phyloP scores from a whole-genome alignment of 768 basidiomycete genomes.

The Crepidotus variabilis region DNA sequence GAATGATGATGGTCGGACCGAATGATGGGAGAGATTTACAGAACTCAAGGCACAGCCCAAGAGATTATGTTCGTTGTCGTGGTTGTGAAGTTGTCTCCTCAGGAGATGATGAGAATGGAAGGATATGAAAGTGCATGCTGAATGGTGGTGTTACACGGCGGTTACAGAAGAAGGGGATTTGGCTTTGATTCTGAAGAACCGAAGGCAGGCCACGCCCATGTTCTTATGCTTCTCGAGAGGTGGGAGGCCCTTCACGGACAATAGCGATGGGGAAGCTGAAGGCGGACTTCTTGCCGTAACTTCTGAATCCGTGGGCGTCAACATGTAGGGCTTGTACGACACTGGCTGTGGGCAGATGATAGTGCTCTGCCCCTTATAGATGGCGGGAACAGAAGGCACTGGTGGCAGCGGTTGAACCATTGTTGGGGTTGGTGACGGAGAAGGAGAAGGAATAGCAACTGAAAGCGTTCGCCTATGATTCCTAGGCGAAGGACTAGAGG shows the following conservation, averaged over 20 bases:
- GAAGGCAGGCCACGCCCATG: constrained; percentile 45
- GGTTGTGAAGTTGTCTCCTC: background rate
- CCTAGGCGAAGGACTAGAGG: constrained; percentile 1
- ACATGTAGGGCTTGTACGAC: constrained; percentile 21
- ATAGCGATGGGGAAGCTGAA: constrained; percentile 9
- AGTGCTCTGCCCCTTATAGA: constrained; percentile 24
- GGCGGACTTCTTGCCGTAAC: background rate
- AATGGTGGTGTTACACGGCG: constrained; percentile 12
- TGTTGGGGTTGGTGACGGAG: constrained; percentile 49
- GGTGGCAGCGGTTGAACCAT: constrained; percentile 42
- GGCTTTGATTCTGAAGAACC: constrained; percentile 42
- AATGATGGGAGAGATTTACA: background rate
- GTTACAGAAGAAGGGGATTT: constrained; percentile 8
- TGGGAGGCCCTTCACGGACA: constrained; percentile 12
- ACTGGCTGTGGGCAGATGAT: constrained; percentile 22
- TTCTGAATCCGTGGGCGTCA: background rate
- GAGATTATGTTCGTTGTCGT: constrained; percentile 1
- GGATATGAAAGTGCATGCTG: background rate
- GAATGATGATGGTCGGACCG: background rate
- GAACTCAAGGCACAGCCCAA: constrained; percentile 2
- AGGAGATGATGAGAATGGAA: constrained; percentile 1
- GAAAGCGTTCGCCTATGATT: constrained; percentile 27
- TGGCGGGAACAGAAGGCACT: constrained; percentile 51
- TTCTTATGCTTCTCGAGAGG: constrained; percentile 25
- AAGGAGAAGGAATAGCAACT: constrained; percentile 37